Base-by-base conservation (phyloP, 345 rosid genomes). In the Alliaria petiolata region DNA sequence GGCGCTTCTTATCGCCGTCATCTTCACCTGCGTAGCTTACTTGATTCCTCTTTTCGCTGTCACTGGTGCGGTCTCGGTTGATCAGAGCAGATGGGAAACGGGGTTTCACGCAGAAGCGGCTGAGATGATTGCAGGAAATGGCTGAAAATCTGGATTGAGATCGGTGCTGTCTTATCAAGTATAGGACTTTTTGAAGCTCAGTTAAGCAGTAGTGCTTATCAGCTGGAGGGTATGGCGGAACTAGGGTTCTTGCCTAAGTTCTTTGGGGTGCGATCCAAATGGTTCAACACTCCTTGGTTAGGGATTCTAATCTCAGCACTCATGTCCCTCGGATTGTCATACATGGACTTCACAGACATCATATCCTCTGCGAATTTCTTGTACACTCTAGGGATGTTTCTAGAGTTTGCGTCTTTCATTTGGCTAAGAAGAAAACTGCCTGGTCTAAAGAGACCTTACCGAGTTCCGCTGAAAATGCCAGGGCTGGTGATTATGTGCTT, bases 171-270 rank as follows among this genome's bases (percentile, higher is more conserved):
- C 35, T 68, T 91, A 11, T 89, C 96, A 0, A 84, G 78, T 1
- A 79, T 89, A 14, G 97, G 97, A 4, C 77, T 93, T 12, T 93
- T 82, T 22, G 95, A 91, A 70, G 98, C 97, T 28, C 93, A 91
- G 58, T 30, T 93, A 74, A 91, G 97, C 19, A 86, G 96, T 43
- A 69, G 89, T 53, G 87, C 86, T 9, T 90, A 81, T 69, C 97
- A 89, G 76, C 76, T 93, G 4, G 79, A 84, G 7, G 97, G 97
- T 0, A 89, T 93, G 98, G 90, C 95, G 4, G 78, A 86, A 62
- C 34, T 91, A 54, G 96, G 92, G 3, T 44, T 83, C 31, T 16
- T 93, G 45, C 97, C 97, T 1, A 51, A 57, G 26, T 76, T 79
- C 58, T 85, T 90, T 9, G 86, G 82, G 0, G 8, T 28, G 5